Conservation (phyloP, 768 basidiomycete species). For the Brasilioporus rufonigricans region DNA sequence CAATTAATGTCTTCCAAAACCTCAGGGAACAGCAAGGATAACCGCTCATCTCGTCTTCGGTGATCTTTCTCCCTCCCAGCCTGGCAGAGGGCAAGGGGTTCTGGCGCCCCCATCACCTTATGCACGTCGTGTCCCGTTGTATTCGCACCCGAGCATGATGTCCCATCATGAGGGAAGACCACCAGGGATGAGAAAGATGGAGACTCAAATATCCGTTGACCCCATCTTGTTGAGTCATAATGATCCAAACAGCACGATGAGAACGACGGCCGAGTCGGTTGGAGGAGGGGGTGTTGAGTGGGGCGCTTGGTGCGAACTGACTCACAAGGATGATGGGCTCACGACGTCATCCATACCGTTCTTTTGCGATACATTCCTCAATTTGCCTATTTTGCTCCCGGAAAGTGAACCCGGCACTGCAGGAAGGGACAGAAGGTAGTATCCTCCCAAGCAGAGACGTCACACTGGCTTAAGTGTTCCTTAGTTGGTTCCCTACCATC, state of each 20-base stretch:
- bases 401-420: constrained; percentile 38
- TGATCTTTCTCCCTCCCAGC: constrained; percentile 35
- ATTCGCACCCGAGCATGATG: constrained; percentile 49
- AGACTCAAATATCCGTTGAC: constrained; percentile 42
- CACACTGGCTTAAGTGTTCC: neutral
- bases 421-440: constrained; percentile 9
- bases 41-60: constrained; percentile 59
- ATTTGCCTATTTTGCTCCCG: constrained; percentile 48
- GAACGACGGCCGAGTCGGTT: constrained; percentile 39
- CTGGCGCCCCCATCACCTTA: constrained; percentile 54
- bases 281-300: constrained; percentile 57
- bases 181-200: constrained; percentile 36
- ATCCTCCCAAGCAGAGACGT: neutral
- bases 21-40: constrained; percentile 42
- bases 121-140: constrained; percentile 56
- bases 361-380: constrained; percentile 53
- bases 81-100: constrained; percentile 17
- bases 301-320: constrained; percentile 52
- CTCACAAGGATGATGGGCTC: constrained; percentile 46
- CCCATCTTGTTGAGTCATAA: constrained; percentile 40
- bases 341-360: constrained; percentile 51
- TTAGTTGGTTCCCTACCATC: constrained; percentile 65
- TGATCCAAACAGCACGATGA: constrained; percentile 32
- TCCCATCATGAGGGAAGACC: constrained; percentile 20
- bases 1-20: neutral